Conservation (phyloP, 352 stramenopile genomes). For the Phytophthora pini region DNA sequence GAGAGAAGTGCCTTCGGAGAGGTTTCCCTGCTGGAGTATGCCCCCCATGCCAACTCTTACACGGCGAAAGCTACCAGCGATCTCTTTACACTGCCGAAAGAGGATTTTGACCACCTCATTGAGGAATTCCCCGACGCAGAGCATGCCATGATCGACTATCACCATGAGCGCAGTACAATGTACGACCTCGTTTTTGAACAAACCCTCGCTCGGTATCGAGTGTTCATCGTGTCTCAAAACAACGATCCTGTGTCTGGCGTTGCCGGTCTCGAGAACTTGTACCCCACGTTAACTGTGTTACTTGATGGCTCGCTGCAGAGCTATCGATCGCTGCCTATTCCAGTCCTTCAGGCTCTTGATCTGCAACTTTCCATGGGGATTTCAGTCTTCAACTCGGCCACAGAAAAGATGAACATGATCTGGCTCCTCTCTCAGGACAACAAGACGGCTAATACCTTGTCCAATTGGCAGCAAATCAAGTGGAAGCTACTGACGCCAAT, state of each 20-base stretch:
- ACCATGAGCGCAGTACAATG: constrained; percentile 62
- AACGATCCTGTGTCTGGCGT: constrained; percentile 64
- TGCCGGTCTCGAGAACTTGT: constrained; percentile 69
- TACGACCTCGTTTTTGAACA: constrained; percentile 79
- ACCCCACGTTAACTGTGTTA: constrained; percentile 69
- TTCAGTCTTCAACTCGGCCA: constrained; percentile 77
- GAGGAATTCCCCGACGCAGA: constrained; percentile 84
- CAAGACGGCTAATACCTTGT: constrained; percentile 10
- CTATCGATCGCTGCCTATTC: constrained; percentile 67
- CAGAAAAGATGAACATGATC: constrained; percentile 77
- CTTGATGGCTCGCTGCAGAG: constrained; percentile 65
- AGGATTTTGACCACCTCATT: constrained; percentile 83
- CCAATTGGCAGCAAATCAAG: constrained; percentile 34
- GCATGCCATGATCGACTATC: constrained; percentile 60
- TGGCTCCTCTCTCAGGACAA: constrained; percentile 53
- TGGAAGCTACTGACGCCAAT: constrained; percentile 46
- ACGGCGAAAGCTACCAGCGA: constrained; percentile 75
- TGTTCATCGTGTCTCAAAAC: constrained; percentile 63
- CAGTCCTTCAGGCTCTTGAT: constrained; percentile 65
- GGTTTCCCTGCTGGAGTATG: constrained; percentile 75
- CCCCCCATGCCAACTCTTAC: constrained; percentile 79
- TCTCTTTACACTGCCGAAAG: constrained; percentile 79
- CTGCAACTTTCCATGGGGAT: constrained; percentile 80
- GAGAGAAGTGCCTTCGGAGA: constrained; percentile 76
- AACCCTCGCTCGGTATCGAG: constrained; percentile 67